These are phyloP conservation scores for Ulmus americana DNA, from an alignment of 331 rosid genomes.

Conservation along the genomic window DNA sequence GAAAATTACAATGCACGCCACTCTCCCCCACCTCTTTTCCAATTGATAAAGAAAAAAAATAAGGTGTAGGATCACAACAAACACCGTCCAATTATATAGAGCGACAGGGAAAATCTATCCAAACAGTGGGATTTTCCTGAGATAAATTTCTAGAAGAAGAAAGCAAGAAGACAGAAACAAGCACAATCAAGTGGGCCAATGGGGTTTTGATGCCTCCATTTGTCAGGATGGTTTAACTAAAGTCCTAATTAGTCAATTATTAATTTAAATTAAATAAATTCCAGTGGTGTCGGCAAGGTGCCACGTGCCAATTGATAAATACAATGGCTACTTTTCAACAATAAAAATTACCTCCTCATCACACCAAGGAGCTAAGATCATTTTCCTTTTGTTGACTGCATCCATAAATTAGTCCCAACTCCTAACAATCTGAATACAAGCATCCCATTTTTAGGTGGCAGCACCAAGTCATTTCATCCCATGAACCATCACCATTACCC, in stretches of 20 bases:
- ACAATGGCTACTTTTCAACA: constrained; percentile 38
- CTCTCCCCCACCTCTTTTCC: neutral
- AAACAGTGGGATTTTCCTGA: neutral
- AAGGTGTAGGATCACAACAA: neutral
- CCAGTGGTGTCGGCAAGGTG: constrained; percentile 24
- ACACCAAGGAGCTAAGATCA: too few species aligned
- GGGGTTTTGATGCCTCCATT: neutral
- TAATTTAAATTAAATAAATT: neutral
- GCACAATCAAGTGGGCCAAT: neutral
- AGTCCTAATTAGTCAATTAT: neutral
- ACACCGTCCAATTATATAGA: neutral
- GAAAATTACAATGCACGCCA: constrained; percentile 25
- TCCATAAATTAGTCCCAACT: too few species aligned
- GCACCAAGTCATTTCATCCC: too few species aligned
- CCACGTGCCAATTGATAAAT: neutral
- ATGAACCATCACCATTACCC: too few species aligned
- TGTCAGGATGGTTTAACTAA: neutral
- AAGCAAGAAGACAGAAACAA: neutral
- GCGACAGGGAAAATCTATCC: neutral
- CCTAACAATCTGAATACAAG: too few species aligned
- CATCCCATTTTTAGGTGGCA: too few species aligned
- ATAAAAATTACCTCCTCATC: too few species aligned
- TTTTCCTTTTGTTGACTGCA: too few species aligned
- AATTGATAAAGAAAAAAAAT: neutral
- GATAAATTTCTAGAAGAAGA: neutral